A percentile compares a stretch with the other conserved stretches of the same genome.
phyloP scores from a whole-genome alignment of 2,329 filamentous ascomycete species.

The Lachnellula hyalina region DNA sequence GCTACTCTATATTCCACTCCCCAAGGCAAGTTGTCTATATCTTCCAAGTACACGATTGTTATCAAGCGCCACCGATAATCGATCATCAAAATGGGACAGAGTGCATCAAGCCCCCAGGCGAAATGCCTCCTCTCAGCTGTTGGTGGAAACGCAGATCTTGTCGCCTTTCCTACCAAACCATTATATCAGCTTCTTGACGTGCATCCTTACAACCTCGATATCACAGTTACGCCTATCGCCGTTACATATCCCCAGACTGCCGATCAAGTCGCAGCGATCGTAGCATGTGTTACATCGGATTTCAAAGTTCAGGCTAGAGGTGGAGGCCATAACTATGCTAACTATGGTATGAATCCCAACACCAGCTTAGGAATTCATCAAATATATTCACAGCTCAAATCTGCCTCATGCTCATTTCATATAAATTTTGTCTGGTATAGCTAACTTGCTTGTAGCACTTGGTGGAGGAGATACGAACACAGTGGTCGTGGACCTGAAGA shows the following conservation, averaged over 20 bases:
- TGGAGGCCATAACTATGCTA: slow-evolving; percentile 50
- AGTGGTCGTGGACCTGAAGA: slow-evolving; percentile 49
- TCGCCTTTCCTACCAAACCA: slow-evolving; percentile 17
- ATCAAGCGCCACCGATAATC: background rate
- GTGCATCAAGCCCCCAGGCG: background rate
- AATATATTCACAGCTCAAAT: background rate
- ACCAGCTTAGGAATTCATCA: background rate
- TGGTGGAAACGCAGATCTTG: slow-evolving; percentile 12
- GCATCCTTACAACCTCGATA: slow-evolving; percentile 22
- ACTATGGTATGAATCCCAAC: slow-evolving; percentile 29
- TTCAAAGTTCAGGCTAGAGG: slow-evolving; percentile 44
- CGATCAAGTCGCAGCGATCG: slow-evolving; percentile 37
- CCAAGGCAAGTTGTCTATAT: background rate
- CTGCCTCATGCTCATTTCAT: no score
- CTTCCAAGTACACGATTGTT: background rate
- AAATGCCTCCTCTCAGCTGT: slow-evolving; percentile 8
- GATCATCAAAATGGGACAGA: background rate
- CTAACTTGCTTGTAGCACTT: slow-evolving; percentile 31
- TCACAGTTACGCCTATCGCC: slow-evolving; percentile 17
- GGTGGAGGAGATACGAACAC: slow-evolving; percentile 45
- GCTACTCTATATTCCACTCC: background rate
- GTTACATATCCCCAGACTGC: slow-evolving; percentile 27
- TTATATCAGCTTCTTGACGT: slow-evolving; percentile 16
- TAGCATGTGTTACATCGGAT: slow-evolving; percentile 39
- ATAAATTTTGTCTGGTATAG: background rate